phyloP scores from a whole-genome alignment of 331 rosid genomes.

The Quercus lobata region DNA sequence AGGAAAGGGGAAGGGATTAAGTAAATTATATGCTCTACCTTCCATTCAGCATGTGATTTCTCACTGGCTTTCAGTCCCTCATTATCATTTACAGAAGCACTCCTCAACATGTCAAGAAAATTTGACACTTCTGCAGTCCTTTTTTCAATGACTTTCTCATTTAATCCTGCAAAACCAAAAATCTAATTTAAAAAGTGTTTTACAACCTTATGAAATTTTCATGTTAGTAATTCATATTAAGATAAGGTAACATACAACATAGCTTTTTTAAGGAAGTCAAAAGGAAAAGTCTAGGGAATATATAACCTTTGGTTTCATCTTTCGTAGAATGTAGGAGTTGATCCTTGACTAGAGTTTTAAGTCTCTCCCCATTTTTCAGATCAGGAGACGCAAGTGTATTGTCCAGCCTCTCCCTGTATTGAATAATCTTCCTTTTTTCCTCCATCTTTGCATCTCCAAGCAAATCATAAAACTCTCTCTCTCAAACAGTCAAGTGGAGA shows the following conservation, averaged over 20 bases:
- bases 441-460: constrained; percentile 53
- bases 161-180: constrained; percentile 42
- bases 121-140: constrained; percentile 63
- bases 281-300: constrained; percentile 4
- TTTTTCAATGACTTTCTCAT: constrained; percentile 40
- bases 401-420: constrained; percentile 86
- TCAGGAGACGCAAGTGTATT: constrained; percentile 63
- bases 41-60: constrained; percentile 66
- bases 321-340: constrained; percentile 48
- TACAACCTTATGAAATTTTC: neutral
- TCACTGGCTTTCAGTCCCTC: constrained; percentile 24
- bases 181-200: neutral
- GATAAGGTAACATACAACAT: neutral
- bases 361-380: constrained; percentile 46
- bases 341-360: constrained; percentile 53
- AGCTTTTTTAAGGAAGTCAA: constrained; percentile 4
- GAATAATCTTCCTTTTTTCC: constrained; percentile 41
- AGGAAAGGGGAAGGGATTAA: neutral
- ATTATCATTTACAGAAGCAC: constrained; percentile 38
- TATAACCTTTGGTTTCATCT: constrained; percentile 52
- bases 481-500: constrained; percentile 16
- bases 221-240: neutral
- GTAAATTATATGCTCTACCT: constrained; percentile 48
- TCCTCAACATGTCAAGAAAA: constrained; percentile 83
- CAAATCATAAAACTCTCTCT: constrained; percentile 12